These are phyloP conservation scores for Sanghuangporus sanghuang DNA, from an alignment of 1,284 basidiomycete genomes.

Conservation along the genomic window DNA sequence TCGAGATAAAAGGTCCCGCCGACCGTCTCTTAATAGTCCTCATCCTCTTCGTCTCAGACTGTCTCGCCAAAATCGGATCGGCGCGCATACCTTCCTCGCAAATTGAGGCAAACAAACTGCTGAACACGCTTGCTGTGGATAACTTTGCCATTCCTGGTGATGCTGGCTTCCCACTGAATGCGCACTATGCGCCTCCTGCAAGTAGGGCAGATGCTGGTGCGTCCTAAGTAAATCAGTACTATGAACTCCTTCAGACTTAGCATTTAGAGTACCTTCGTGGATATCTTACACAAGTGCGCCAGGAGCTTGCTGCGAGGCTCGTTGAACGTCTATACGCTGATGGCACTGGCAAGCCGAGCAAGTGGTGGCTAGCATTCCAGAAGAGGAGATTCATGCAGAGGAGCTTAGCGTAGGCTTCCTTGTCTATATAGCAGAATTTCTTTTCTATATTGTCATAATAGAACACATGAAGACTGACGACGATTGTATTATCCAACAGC, in stretches of 20 bases:
- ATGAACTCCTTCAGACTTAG: not conserved
- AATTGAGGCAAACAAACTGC: constrained; percentile 83
- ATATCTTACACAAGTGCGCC: constrained; percentile 90
- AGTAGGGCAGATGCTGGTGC: constrained; percentile 81
- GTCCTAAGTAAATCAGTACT: constrained; percentile 24
- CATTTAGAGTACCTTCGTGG: constrained; percentile 76
- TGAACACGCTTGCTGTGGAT: constrained; percentile 91
- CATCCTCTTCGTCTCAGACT: constrained; percentile 98
- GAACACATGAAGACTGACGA: not conserved
- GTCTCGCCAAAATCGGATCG: constrained; percentile 82
- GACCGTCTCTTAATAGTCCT: constrained; percentile 96
- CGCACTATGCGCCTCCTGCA: constrained; percentile 82
- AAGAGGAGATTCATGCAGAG: constrained; percentile 95
- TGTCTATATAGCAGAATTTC: not conserved
- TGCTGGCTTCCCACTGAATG: constrained; percentile 90
- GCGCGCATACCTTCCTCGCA: constrained; percentile 63
- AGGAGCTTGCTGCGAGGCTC: constrained; percentile 84
- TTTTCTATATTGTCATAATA: not conserved
- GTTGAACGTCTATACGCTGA: constrained; percentile 87
- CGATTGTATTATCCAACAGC: too few relatives aligned
- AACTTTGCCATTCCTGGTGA: constrained; percentile 94
- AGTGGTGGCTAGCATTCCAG: constrained; percentile 99
- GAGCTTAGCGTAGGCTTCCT: constrained; percentile 53
- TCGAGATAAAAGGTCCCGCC: constrained; percentile 98
- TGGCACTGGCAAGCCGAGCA: constrained; percentile 86